phyloP scores from a whole-genome alignment of 495 filamentous ascomycete species.

The Articulospora tetracladia region DNA sequence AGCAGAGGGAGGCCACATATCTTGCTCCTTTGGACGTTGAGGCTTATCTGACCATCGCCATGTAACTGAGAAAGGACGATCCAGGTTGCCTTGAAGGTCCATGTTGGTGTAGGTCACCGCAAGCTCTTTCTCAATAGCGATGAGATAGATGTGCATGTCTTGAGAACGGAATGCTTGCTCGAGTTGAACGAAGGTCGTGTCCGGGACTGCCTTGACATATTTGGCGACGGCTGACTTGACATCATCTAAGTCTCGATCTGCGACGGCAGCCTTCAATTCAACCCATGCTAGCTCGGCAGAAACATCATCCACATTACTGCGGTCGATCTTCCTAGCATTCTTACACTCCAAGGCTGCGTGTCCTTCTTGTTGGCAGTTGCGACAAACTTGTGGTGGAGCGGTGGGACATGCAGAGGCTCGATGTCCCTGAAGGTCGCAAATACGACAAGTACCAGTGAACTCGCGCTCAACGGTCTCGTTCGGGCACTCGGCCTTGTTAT shows the following conservation, averaged over 20 bases:
- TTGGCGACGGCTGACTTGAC: constrained; percentile 68
- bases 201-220: constrained; percentile 70
- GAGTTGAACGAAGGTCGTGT: constrained; percentile 63
- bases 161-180: constrained; percentile 70
- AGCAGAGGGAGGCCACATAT: constrained; percentile 57
- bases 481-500: constrained; percentile 64
- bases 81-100: constrained; percentile 75
- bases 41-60: constrained; percentile 64
- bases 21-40: constrained; percentile 52
- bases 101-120: constrained; percentile 58
- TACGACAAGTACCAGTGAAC: constrained; percentile 67
- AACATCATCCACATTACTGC: constrained; percentile 52
- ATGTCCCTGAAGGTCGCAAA: constrained; percentile 73
- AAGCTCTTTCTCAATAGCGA: constrained; percentile 67
- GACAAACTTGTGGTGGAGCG: constrained; percentile 59
- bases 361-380: constrained; percentile 74
- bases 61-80: constrained; percentile 69
- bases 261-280: constrained; percentile 56
- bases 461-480: constrained; percentile 47
- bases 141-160: constrained; percentile 61
- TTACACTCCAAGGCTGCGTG: constrained; percentile 56
- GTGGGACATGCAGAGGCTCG: constrained; percentile 64
- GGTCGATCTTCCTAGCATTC: constrained; percentile 64
- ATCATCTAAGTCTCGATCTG: constrained; percentile 64
- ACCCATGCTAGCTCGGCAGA: constrained; percentile 67